Percentiles rank a stretch among this genome's conserved stretches.
phyloP scores from a whole-genome alignment of 2,329 filamentous ascomycete species.

The Cytospora paraplurivora region DNA sequence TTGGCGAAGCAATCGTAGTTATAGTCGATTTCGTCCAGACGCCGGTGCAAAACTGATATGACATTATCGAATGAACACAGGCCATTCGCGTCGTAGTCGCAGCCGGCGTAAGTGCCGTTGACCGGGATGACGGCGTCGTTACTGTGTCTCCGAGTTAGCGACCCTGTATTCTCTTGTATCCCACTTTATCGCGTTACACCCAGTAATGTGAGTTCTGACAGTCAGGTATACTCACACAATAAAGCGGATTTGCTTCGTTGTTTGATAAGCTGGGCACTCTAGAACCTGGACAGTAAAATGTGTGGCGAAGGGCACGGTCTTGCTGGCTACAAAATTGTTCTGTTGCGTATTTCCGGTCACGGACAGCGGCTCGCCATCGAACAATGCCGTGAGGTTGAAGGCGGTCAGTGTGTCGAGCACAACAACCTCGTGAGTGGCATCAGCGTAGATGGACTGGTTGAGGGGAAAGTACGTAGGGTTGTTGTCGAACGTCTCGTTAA shows the following conservation, averaged over 20 bases:
- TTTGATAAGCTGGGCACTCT: conserved; percentile 37
- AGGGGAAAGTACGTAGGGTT: conserved; percentile 46
- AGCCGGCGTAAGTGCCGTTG: conserved; percentile 35
- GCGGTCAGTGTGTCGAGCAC: conserved; percentile 38
- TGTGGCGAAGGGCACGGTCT: conserved; percentile 38
- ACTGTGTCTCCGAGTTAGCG: conserved; percentile 26
- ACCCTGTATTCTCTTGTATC: background rate
- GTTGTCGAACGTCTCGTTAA: conserved; percentile 43
- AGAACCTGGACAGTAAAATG: conserved; percentile 40
- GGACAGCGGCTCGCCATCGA: conserved; percentile 35
- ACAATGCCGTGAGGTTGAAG: conserved; percentile 39
- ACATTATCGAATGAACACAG: conserved; percentile 40
- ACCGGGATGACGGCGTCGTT: conserved; percentile 40
- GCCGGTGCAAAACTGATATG: conserved; percentile 35
- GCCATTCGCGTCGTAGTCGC: conserved; percentile 34
- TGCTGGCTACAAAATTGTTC: conserved; percentile 38
- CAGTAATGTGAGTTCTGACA: background rate
- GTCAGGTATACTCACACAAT: conserved; percentile 35
- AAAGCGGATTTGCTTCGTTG: conserved; percentile 39
- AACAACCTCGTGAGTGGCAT: conserved; percentile 47
- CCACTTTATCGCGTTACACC: background rate
- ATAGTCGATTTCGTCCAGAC: conserved; percentile 38
- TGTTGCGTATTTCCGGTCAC: conserved; percentile 29
- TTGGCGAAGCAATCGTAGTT: conserved; percentile 38
- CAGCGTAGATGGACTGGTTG: conserved; percentile 45